Percentiles rank a stretch among this genome's conserved stretches.
Conservation (phyloP, 129 eudicot genomes). For the Arctium lappa region DNA sequence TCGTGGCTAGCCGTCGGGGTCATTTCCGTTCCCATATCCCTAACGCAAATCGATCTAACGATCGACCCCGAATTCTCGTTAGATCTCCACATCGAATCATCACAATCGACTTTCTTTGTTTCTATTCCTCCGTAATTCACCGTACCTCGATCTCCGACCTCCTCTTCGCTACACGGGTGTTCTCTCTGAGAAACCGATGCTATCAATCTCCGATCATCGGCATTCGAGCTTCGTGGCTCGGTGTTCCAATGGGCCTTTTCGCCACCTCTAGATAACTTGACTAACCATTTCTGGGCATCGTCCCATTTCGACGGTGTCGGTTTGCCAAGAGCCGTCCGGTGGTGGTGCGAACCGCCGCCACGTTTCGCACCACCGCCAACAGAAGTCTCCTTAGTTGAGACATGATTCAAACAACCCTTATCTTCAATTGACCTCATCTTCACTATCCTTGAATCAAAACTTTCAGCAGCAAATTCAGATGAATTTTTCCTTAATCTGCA, state of each 20-base stretch:
- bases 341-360: constrained; percentile 41
- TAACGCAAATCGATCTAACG: constrained; percentile 70
- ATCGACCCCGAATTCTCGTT: constrained; percentile 38
- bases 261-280: constrained; percentile 74
- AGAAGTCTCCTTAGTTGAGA: constrained; percentile 33
- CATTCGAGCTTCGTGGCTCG: constrained; percentile 75
- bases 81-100: constrained; percentile 61
- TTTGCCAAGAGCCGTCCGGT: constrained; percentile 75
- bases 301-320: constrained; percentile 97
- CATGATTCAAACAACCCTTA: constrained; percentile 56
- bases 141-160: constrained; percentile 24
- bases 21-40: constrained; percentile 99
- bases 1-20: constrained; percentile 94
- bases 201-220: constrained; percentile 77
- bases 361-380: constrained; percentile 33
- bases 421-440: constrained; percentile 86
- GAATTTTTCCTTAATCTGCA: neutral
- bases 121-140: constrained; percentile 45
- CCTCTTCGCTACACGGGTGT: constrained; percentile 48
- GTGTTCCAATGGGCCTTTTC: constrained; percentile 54
- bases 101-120: constrained; percentile 64
- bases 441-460: constrained; percentile 1
- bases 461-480: neutral
- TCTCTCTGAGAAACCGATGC: constrained; percentile 57
- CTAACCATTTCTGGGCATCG: constrained; percentile 95